Percentiles rank a stretch among this genome's conserved stretches.
phyloP scores from a whole-genome alignment of 805 yeast genomes.

The Lachancea meyersii region DNA sequence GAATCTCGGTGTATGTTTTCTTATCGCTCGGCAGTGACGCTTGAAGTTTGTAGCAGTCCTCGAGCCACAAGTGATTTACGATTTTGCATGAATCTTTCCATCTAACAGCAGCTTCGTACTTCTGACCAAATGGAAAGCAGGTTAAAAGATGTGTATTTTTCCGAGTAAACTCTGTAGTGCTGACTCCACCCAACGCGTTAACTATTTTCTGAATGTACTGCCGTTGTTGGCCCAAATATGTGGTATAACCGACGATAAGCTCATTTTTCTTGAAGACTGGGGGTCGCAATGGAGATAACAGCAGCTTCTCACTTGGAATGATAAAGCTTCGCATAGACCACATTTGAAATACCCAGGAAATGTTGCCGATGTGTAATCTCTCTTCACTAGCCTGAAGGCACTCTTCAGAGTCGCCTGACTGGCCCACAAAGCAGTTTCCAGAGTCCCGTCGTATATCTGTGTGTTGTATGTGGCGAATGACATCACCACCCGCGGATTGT shows the following conservation, averaged over 20 bases:
- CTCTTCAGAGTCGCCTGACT: constrained; percentile 51
- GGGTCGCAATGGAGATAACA: constrained; percentile 60
- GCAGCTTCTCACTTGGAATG: constrained; percentile 47
- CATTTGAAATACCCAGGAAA: constrained; percentile 72
- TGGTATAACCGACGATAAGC: constrained; percentile 61
- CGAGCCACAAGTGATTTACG: constrained; percentile 84
- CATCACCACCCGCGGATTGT: constrained; percentile 48
- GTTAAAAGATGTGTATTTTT: constrained; percentile 69
- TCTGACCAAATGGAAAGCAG: constrained; percentile 61
- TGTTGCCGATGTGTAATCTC: constrained; percentile 50
- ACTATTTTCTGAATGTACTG: constrained; percentile 60
- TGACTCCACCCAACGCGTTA: constrained; percentile 65
- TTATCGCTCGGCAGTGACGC: background rate
- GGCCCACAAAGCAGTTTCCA: constrained; percentile 54
- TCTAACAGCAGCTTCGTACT: constrained; percentile 62
- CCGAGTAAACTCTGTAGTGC: constrained; percentile 57
- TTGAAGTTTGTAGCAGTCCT: constrained; percentile 50
- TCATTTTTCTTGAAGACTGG: constrained; percentile 47
- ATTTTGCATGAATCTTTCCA: constrained; percentile 47
- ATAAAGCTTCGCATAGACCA: constrained; percentile 49
- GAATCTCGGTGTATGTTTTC: constrained; percentile 2
- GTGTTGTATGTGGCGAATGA: constrained; percentile 27
- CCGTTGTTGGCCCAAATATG: constrained; percentile 82
- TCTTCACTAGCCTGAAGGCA: constrained; percentile 42
- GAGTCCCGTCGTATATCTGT: constrained; percentile 16